These are phyloP conservation scores for Collybiopsis luxurians DNA, from an alignment of 768 basidiomycete genomes.

Conservation along the genomic window DNA sequence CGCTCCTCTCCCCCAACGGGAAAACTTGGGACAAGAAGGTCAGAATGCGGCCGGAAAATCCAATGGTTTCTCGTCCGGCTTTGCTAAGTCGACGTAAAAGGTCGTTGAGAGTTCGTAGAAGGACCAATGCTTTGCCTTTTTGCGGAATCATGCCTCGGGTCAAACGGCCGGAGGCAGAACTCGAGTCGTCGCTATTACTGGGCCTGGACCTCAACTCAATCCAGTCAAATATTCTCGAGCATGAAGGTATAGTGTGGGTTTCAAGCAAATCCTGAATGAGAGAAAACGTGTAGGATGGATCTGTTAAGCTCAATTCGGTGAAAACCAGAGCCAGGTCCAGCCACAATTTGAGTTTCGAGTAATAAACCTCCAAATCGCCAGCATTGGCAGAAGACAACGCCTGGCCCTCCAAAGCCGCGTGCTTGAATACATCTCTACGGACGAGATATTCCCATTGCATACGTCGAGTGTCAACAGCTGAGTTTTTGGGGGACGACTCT, in stretches of 20 bases:
- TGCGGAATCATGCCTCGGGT: constrained; percentile 80
- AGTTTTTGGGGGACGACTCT: constrained; percentile 1
- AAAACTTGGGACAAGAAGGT: constrained; percentile 85
- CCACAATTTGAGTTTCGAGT: constrained; percentile 53
- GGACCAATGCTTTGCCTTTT: constrained; percentile 83
- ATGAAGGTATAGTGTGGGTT: constrained; percentile 80
- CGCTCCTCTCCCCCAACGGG: constrained; percentile 84
- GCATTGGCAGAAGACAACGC: constrained; percentile 49
- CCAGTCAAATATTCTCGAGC: constrained; percentile 87
- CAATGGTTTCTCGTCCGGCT: constrained; percentile 74
- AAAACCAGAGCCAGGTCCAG: constrained; percentile 76
- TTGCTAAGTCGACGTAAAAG: constrained; percentile 84
- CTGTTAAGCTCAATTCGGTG: constrained; percentile 75
- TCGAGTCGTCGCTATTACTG: not conserved
- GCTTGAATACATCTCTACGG: constrained; percentile 65
- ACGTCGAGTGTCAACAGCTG: constrained; percentile 58
- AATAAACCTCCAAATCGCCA: constrained; percentile 44
- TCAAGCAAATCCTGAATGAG: constrained; percentile 83
- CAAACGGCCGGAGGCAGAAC: constrained; percentile 38
- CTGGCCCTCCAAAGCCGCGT: constrained; percentile 70
- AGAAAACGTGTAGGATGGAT: constrained; percentile 74
- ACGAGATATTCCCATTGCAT: constrained; percentile 75
- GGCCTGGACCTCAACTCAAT: constrained; percentile 62
- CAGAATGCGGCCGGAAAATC: constrained; percentile 84
- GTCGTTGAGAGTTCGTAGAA: constrained; percentile 85